These are phyloP conservation scores for Aspergillus neotritici DNA, from an alignment of 2,329 filamentous ascomycete genomes.

Conservation along the genomic window DNA sequence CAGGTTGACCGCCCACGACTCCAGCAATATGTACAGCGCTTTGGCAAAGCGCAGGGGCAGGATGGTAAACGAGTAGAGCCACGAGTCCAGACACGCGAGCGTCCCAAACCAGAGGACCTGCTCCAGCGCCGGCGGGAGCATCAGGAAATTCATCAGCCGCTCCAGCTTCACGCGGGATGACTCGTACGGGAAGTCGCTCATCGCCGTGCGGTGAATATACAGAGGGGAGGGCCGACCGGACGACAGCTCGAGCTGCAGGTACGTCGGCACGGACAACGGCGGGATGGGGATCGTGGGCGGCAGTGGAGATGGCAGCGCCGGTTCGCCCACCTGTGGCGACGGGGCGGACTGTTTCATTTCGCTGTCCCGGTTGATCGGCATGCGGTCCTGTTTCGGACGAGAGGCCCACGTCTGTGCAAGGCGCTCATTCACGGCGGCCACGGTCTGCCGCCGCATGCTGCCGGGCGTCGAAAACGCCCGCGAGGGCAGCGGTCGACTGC, in stretches of 20 bases:
- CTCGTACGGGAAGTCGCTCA: conserved; percentile 70
- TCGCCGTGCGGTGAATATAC: conserved; percentile 56
- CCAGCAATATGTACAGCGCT: conserved; percentile 67
- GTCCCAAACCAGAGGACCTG: conserved; percentile 80
- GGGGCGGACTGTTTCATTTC: conserved; percentile 28
- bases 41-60: conserved; percentile 82
- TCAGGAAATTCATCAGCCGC: conserved; percentile 79
- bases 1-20: conserved; percentile 72
- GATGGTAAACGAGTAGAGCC: conserved; percentile 95
- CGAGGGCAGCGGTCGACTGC: conserved; percentile 28
- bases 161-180: conserved; percentile 90
- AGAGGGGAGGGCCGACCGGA: conserved; percentile 56
- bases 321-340: conserved; percentile 25
- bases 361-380: conserved; percentile 25
- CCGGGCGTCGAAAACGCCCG: conserved; percentile 36
- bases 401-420: conserved; percentile 30
- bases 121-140: conserved; percentile 76
- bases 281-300: conserved; percentile 54
- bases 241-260: conserved; percentile 60
- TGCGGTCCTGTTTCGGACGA: conserved; percentile 30
- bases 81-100: conserved; percentile 86
- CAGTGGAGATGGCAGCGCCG: conserved; percentile 41
- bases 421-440: conserved; percentile 26
- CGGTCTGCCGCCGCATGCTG: conserved; percentile 25
- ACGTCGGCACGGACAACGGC: conserved; percentile 59